phyloP scores from a whole-genome alignment of 768 basidiomycete genomes.

The Pleurotus giganteus region DNA sequence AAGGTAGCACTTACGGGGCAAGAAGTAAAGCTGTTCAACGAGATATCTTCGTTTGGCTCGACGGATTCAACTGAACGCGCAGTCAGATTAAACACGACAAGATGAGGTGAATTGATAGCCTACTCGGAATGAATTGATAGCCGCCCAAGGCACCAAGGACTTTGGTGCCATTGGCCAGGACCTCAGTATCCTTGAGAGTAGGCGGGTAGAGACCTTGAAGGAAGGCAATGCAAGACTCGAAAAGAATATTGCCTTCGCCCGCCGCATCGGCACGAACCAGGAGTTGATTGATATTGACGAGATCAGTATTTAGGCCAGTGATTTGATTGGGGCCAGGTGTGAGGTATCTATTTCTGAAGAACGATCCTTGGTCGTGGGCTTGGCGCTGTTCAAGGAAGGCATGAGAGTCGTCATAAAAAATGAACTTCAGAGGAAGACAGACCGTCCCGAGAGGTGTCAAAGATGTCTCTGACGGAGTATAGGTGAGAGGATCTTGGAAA shows the following conservation, averaged over 20 bases:
- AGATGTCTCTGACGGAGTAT: conserved; percentile 3
- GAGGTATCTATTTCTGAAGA: conserved; percentile 39
- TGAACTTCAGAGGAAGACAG: neutral
- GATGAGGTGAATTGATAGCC: conserved; percentile 1
- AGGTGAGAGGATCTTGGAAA: conserved; percentile 11
- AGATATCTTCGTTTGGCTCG: conserved; percentile 40
- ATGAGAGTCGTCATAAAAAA: neutral
- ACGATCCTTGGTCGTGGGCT: conserved; percentile 25
- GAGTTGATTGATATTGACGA: conserved; percentile 34
- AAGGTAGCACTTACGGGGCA: conserved; percentile 36
- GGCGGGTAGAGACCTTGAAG: conserved; percentile 54
- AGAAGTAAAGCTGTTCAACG: conserved; percentile 44
- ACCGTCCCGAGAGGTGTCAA: conserved; percentile 11
- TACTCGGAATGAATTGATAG: conserved; percentile 34
- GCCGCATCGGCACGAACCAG: conserved; percentile 47
- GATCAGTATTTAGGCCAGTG: conserved; percentile 29
- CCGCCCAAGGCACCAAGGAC: conserved; percentile 46
- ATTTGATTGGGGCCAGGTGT: conserved; percentile 37
- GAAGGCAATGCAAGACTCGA: conserved; percentile 49
- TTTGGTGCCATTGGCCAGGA: conserved; percentile 46
- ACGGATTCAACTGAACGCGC: conserved; percentile 37
- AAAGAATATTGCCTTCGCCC: conserved; percentile 50
- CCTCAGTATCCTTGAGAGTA: conserved; percentile 34
- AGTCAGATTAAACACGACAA: conserved; percentile 9
- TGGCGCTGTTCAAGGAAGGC: conserved; percentile 8